Conservation (phyloP, 441 rosid species). For the Croton laevigatus region DNA sequence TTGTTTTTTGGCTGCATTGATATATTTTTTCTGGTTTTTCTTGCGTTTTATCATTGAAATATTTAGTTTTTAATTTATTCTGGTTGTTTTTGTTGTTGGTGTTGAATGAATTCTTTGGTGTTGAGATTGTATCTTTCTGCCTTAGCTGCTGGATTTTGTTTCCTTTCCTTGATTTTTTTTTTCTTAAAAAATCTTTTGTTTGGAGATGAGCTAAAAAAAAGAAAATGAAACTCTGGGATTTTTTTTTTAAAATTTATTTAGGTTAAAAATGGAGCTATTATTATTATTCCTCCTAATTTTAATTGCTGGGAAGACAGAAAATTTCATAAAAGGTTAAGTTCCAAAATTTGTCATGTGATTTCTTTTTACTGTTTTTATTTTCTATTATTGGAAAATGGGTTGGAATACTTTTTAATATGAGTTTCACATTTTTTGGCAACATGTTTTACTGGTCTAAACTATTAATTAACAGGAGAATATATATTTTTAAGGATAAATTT, state of each 20-base stretch:
- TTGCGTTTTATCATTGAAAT: slow-evolving; percentile 15
- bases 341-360: too few relatives aligned
- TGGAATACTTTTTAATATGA: too few relatives aligned
- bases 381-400: too few relatives aligned
- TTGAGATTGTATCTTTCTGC: neutral
- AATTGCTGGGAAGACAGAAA: neutral
- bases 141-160: neutral
- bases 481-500: too few relatives aligned
- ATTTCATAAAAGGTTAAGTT: neutral
- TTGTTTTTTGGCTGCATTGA: slow-evolving; percentile 6
- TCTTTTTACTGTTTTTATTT: too few relatives aligned
- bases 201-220: neutral
- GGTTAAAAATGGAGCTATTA: neutral
- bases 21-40: neutral
- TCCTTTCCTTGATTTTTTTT: neutral
- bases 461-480: too few relatives aligned
- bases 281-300: neutral
- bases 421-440: too few relatives aligned
- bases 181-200: too few relatives aligned
- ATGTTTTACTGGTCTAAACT: too few relatives aligned
- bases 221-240: neutral
- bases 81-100: neutral
- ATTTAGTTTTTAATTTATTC: slow-evolving; percentile 13
- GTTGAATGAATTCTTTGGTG: neutral
- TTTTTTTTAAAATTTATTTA: neutral